These are phyloP conservation scores for Allomyces macrogynus DNA, from an alignment of 192 early-diverging fungal genomes.

Conservation along the genomic window DNA sequence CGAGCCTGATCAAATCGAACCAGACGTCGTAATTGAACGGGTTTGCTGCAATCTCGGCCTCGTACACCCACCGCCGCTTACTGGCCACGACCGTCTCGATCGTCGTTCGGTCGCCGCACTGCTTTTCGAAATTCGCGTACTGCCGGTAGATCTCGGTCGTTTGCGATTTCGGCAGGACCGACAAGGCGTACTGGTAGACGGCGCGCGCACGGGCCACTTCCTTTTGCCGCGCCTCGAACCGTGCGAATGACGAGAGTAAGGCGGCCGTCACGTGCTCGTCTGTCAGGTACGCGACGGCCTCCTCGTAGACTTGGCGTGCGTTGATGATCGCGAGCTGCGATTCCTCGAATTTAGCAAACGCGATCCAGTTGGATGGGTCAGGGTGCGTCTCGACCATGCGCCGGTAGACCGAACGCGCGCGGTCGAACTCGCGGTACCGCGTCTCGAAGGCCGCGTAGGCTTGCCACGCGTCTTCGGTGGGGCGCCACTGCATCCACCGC, in stretches of 20 bases:
- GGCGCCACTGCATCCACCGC: conserved; percentile 99
- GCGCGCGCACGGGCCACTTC: conserved; percentile 87
- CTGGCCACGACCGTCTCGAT: conserved; percentile 78
- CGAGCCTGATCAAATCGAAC: conserved; percentile 86
- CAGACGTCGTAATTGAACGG: conserved; percentile 94
- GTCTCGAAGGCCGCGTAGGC: conserved; percentile 89
- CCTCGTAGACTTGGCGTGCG: conserved; percentile 63
- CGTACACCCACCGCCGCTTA: conserved; percentile 80
- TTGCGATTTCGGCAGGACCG: conserved; percentile 57
- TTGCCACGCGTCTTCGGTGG: conserved; percentile 73
- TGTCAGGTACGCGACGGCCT: conserved; percentile 68
- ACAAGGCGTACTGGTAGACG: conserved; percentile 89
- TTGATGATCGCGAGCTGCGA: conserved; percentile 44
- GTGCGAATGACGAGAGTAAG: conserved; percentile 87
- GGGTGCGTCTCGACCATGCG: conserved; percentile 78
- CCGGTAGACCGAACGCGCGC: conserved; percentile 59
- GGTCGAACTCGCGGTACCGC: conserved; percentile 64
- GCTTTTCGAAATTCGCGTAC: conserved; percentile 94
- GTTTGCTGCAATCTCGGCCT: conserved; percentile 43
- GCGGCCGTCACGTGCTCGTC: conserved; percentile 85
- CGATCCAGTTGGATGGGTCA: conserved; percentile 84
- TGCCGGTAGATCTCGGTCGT: conserved; percentile 78
- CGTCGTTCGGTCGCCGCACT: conserved; percentile 65
- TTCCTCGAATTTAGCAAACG: conserved; percentile 93
- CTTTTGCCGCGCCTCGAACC: conserved; percentile 73